Conservation (phyloP, 2,329 filamentous ascomycete genomes). For the Chaetomium sp. region DNA sequence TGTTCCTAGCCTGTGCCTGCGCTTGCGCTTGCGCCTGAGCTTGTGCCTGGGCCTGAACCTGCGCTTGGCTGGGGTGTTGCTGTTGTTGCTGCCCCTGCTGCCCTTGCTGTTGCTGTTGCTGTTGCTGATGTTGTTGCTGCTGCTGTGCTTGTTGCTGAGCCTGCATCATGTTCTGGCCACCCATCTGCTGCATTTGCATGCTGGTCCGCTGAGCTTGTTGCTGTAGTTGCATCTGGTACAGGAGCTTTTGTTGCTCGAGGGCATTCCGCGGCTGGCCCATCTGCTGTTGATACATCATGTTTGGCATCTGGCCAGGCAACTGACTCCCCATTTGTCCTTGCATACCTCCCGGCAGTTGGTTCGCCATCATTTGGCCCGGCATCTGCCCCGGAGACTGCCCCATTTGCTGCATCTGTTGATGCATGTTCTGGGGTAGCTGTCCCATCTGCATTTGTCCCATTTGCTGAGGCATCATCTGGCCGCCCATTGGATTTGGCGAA, state of each 20-base stretch:
- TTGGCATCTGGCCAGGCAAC: conserved; percentile 14
- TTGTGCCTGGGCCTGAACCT: conserved; percentile 1
- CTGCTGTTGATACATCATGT: conserved; percentile 32
- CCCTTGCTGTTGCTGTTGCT: neutral
- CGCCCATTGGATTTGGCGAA: conserved; percentile 45
- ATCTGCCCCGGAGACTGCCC: conserved; percentile 41
- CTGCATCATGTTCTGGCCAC: conserved; percentile 26
- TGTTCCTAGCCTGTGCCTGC: conserved; percentile 29
- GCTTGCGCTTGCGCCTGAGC: conserved; percentile 17
- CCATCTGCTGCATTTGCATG: conserved; percentile 36
- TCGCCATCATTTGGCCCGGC: conserved; percentile 18
- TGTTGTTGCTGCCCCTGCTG: neutral
- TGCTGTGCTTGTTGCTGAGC: neutral
- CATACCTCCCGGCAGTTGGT: conserved; percentile 33
- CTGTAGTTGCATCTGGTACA: conserved; percentile 59
- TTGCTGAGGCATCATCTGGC: conserved; percentile 50
- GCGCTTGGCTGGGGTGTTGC: conserved; percentile 14
- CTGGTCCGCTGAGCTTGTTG: conserved; percentile 58
- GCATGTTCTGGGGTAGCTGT: conserved; percentile 46
- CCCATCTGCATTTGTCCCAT: conserved; percentile 35
- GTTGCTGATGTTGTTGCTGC: conserved; percentile 17
- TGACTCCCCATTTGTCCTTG: conserved; percentile 27
- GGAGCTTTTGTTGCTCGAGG: conserved; percentile 67
- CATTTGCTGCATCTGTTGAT: conserved; percentile 37
- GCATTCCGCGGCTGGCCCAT: conserved; percentile 44